A percentile compares a stretch with the other conserved stretches of the same genome.
Conservation (phyloP, 2,329 filamentous ascomycete genomes). For the Madurella fahalii region DNA sequence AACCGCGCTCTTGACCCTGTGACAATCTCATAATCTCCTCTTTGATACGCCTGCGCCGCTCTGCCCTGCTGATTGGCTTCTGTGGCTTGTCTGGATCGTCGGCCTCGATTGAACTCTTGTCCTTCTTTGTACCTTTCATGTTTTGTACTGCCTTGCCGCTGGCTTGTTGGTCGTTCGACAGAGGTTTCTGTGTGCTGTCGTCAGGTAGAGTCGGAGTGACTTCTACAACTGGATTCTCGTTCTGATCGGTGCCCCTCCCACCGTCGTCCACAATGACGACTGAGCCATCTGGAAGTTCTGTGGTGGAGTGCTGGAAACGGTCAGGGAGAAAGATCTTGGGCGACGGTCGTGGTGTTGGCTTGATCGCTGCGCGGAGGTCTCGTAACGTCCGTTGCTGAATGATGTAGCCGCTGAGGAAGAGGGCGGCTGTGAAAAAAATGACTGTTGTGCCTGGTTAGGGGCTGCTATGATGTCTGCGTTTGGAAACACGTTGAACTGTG, state of each 20-base stretch:
- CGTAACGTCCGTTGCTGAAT: conserved; percentile 82
- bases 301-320: conserved; percentile 43
- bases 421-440: conserved; percentile 69
- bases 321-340: conserved; percentile 50
- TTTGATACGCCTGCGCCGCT: conserved; percentile 55
- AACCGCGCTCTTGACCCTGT: conserved; percentile 35
- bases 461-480: not conserved
- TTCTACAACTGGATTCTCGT: conserved; percentile 30
- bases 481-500: not conserved
- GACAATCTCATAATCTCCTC: conserved; percentile 50
- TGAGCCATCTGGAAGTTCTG: conserved; percentile 45
- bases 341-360: conserved; percentile 45
- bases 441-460: conserved; percentile 43
- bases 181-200: not conserved
- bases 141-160: not conserved
- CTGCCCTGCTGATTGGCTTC: conserved; percentile 48
- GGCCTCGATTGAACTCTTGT: not conserved
- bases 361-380: conserved; percentile 70
- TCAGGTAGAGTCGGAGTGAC: conserved; percentile 34
- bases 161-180: conserved; percentile 6
- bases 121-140: conserved; percentile 6
- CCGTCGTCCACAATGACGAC: conserved; percentile 37
- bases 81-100: conserved; percentile 30
- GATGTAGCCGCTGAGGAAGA: conserved; percentile 84
- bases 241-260: conserved; percentile 21